Evolutionary conservation across 768 basidiomycete species (phyloP).

Genomic region (Leccinum boreale): DNA sequence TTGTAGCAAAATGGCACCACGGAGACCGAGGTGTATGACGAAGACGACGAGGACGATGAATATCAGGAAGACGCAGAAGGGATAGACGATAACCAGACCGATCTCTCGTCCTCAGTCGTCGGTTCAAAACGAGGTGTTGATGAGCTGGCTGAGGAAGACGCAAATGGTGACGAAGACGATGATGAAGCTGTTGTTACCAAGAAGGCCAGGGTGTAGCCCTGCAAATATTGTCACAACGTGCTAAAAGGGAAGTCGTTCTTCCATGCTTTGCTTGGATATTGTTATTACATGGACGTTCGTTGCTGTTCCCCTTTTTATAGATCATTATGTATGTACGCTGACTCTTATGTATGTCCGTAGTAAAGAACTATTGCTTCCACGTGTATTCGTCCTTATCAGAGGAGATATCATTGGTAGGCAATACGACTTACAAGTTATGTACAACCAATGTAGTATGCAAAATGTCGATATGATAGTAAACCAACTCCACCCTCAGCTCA

Average conservation of each 20-base stretch:
- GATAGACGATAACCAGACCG: conserved; percentile 8
- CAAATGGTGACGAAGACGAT: conserved; percentile 7
- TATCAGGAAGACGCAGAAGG: conserved; percentile 12
- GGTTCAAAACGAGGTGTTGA: conserved; percentile 27
- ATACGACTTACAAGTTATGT: neutral
- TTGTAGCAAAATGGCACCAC: conserved; percentile 16
- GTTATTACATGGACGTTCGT: neutral
- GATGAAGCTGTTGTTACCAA: conserved; percentile 12
- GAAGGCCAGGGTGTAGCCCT: conserved; percentile 25
- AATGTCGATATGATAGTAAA: too few relatives aligned
- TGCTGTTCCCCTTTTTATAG: conserved; percentile 11
- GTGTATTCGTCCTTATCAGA: neutral
- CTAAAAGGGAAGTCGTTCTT: neutral
- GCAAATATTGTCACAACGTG: neutral
- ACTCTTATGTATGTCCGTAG: neutral
- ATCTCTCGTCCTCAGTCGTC: conserved; percentile 5
- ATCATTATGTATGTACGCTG: conserved; percentile 13
- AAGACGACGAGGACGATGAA: conserved; percentile 23
- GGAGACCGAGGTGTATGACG: conserved; percentile 5
- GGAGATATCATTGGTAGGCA: neutral
- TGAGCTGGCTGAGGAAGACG: conserved; percentile 16
- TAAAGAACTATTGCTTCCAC: neutral
- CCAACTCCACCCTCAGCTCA: conserved; percentile 3
- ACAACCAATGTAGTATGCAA: too few relatives aligned
- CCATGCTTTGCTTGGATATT: neutral